Evolutionary conservation across 345 rosid species (phyloP), one percentile per base, ranked within the genome.

Genomic region (Populus tremula): DNA sequence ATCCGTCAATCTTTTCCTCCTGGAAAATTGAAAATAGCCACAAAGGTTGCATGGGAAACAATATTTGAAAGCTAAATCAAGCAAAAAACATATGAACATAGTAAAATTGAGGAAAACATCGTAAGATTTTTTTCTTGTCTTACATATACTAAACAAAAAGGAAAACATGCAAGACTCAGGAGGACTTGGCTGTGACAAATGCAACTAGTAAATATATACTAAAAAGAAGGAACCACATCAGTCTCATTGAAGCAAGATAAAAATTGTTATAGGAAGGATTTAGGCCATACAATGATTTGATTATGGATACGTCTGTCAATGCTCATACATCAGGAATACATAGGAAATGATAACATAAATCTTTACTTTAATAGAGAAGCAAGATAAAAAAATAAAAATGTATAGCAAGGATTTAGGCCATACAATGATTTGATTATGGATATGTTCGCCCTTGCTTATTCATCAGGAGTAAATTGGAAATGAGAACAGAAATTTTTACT

Each of bases 1-100:
- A 8, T 82, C 85, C 31, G 85, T 82, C 74, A 82, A 67, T 41
- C 62, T 82, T 78, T 75, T 82, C 77, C 73, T 78, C 79, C 85
- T 82, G 77, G 59, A 80, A 70, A 25, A 39, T 53, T 31, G 35
- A 36, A 29, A 18, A 20, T 12, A 31, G 18, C 21, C 16, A n/a
- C 1, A 63, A 12, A 36, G 29, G 29, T 9, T 35, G 36, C 39
- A 65, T 17, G 31, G 41, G 31, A 53, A 7, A 54, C 8, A 49
- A 66, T 17, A 39, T 53, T 10, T 10, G 23, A 33, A 14, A 63
- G 21, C 36, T 23, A 35, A 35, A 47, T 43, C 18, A 20, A 17
- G 38, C 29, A 43, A 35, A 45, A 13, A 38, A 12, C 43, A 69
- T 14, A 5, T 16, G 18, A 38, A 65, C 39, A 72, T 53, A 4